Conservation (phyloP, 2,329 filamentous ascomycete species). For the Verticillium klebahnii region DNA sequence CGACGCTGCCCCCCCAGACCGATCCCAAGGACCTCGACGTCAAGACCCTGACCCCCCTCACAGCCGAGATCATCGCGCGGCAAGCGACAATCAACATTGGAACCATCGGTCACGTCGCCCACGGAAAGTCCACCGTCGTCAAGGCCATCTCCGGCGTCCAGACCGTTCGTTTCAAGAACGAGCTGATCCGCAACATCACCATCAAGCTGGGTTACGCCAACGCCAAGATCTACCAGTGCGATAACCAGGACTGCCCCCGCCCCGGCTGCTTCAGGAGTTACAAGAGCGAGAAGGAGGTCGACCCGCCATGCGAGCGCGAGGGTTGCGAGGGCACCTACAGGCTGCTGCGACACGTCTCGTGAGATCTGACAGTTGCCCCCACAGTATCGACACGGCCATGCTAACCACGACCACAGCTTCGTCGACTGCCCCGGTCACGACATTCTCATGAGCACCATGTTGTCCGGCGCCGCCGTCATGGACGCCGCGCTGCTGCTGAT, state of each 20-base stretch:
- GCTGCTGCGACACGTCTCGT: conserved; percentile 88
- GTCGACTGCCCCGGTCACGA: conserved; percentile 99
- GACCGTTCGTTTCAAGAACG: conserved; percentile 99
- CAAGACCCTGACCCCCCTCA: conserved; percentile 73
- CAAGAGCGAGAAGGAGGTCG: conserved; percentile 98
- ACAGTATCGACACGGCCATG: conserved; percentile 2
- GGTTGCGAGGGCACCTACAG: conserved; percentile 86
- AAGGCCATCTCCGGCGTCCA: conserved; percentile 99
- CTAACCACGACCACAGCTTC: conserved; percentile 55
- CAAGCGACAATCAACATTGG: conserved; percentile 99
- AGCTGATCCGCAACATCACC: conserved; percentile 97
- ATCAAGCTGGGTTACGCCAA: conserved; percentile 99
- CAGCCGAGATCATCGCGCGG: conserved; percentile 93
- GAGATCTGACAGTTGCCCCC: conserved; percentile 37
- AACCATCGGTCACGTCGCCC: conserved; percentile 96
- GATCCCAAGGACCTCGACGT: conserved; percentile 87
- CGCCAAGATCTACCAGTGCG: conserved; percentile 99
- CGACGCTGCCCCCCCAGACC: conserved; percentile 75
- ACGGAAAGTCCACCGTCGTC: conserved; percentile 98
- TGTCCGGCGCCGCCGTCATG: conserved; percentile 99
- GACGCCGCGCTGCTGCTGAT: conserved; percentile 94
- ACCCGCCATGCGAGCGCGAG: conserved; percentile 91
- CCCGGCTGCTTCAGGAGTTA: conserved; percentile 95
- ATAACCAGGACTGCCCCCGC: conserved; percentile 83
- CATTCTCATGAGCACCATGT: conserved; percentile 99